Evolutionary conservation across 2,329 filamentous ascomycete genomes (phyloP).

Genomic region (Cercospora sp.): DNA sequence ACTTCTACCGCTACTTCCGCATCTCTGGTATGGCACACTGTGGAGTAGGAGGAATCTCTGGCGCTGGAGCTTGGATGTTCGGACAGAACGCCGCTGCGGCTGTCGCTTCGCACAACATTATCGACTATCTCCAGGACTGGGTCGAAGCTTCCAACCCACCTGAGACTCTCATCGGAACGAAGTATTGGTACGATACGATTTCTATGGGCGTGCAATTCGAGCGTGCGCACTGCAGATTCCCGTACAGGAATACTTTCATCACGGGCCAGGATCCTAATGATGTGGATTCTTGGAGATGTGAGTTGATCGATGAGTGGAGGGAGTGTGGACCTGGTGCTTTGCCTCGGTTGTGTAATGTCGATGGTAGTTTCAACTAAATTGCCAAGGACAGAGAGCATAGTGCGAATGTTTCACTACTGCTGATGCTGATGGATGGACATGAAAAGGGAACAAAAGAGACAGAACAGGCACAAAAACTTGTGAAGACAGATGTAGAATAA

Average conservation of each 20-base stretch:
- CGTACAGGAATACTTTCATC: slow-evolving; percentile 40
- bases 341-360: slow-evolving; percentile 31
- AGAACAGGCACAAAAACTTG: background rate
- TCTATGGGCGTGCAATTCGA: slow-evolving; percentile 47
- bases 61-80: slow-evolving; percentile 48
- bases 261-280: slow-evolving; percentile 39
- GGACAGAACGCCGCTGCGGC: slow-evolving; percentile 38
- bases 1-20: slow-evolving; percentile 53
- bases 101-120: slow-evolving; percentile 46
- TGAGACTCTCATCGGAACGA: slow-evolving; percentile 45
- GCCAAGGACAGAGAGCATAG: no score
- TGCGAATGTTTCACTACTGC: no score
- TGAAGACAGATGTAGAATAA: background rate
- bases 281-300: slow-evolving; percentile 42
- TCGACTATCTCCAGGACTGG: slow-evolving; percentile 49
- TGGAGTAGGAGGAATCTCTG: slow-evolving; percentile 44
- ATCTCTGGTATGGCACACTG: slow-evolving; percentile 58
- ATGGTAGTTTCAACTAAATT: slow-evolving; percentile 29
- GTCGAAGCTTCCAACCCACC: slow-evolving; percentile 39
- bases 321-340: slow-evolving; percentile 29
- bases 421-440: background rate
- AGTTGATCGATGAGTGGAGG: slow-evolving; percentile 35
- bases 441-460: background rate
- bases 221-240: slow-evolving; percentile 49
- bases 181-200: slow-evolving; percentile 47